These are phyloP conservation scores for Linum usitatissimum DNA, from an alignment of 345 rosid species.

Conservation along the genomic window DNA sequence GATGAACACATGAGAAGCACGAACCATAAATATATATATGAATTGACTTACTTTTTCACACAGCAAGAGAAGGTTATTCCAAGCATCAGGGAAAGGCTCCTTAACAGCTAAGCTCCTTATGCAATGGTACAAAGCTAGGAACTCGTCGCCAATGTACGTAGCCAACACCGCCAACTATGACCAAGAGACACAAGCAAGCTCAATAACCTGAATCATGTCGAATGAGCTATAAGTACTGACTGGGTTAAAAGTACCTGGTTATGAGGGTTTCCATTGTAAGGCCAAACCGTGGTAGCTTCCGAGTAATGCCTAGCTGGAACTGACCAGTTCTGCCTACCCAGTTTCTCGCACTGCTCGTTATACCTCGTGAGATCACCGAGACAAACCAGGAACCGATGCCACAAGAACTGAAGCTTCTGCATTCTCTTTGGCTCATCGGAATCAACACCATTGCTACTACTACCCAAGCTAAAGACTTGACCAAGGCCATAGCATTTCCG, in stretches of 20 bases:
- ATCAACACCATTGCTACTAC: no score
- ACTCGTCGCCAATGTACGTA: conserved; percentile 73
- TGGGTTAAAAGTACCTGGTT: no score
- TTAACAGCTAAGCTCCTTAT: conserved; percentile 87
- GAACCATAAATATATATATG: no score
- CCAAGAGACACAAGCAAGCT: no score
- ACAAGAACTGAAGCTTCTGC: conserved; percentile 46
- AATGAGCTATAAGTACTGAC: background rate
- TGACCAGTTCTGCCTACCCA: conserved; percentile 51
- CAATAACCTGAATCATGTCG: background rate
- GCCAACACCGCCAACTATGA: conserved; percentile 83
- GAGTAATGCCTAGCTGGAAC: conserved; percentile 60
- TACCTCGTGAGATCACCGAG: conserved; percentile 91
- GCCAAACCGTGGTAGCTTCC: conserved; percentile 70
- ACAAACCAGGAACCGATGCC: conserved; percentile 79
- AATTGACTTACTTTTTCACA: conserved; percentile 88
- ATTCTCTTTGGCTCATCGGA: conserved; percentile 32
- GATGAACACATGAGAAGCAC: no score
- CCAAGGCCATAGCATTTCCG: conserved; percentile 32
- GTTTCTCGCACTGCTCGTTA: conserved; percentile 49
- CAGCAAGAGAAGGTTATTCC: conserved; percentile 58
- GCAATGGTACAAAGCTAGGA: conserved; percentile 83
- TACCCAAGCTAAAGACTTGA: no score
- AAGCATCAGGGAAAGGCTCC: conserved; percentile 90
- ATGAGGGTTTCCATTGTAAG: conserved; percentile 83